Base-by-base conservation (phyloP, 495 filamentous ascomycete genomes). In the Hyaloscypha variabilis region DNA sequence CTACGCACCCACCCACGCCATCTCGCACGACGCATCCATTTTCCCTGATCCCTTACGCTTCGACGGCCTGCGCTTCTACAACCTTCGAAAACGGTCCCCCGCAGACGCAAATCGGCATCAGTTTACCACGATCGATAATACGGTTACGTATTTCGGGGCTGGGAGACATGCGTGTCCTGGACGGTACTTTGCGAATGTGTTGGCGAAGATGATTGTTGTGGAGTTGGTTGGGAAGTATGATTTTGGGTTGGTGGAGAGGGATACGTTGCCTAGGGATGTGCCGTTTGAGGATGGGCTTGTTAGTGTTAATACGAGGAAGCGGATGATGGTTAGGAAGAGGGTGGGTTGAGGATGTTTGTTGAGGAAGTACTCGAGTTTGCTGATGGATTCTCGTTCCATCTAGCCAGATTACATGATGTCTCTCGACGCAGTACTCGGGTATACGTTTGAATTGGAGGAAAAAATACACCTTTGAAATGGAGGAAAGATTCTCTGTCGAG, bases 1-100 rank as follows among this genome's bases (percentile, higher is more conserved):
- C 61, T 70, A 76, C 53, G 71, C 69, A 3, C 46, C 74, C 10
- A 28, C 62, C 19, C 34, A 61, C 2, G 36, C 58, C 3, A 61
- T 73, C 1, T 67, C 73, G 11, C 28, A 56, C 24, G 69, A 66
- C 25, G 58, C 68, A 0, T 63, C 56, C 2, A 30, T 70, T 13
- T 74, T 70, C 39, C 29, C 53, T 14, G 67, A 69, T 30, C 49
- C 49, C 1, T 8, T 14, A 6, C 1, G 0, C 6, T 52, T 52
- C 2, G 19, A n/a, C 24, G 31, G 31, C 31, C 31, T 34, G 8
- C 31, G 31, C 13, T 34, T 34, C 31, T 34, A 34, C 31, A 34
- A 34, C 8, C 17, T 52, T 6, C 6, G 24, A 2, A 8, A 52
- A 8, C 49, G 49, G 10, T 21, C 19, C 49, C 19, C 11, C 6